Conservation (phyloP, 805 yeast genomes). For the Lachancea fermentati region DNA sequence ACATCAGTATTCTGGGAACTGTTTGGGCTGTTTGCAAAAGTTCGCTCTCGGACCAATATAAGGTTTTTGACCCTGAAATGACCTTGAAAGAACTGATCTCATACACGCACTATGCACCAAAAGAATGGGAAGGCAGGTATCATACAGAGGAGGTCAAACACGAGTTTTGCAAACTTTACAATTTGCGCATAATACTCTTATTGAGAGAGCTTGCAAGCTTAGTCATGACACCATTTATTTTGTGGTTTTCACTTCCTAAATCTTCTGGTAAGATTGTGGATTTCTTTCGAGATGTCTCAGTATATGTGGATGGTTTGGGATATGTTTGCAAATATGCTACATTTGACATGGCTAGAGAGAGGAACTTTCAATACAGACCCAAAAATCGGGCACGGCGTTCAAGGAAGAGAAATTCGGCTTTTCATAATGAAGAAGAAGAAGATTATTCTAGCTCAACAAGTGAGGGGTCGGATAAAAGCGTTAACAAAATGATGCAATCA, state of each 20-base stretch:
- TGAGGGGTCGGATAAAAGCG: conserved; percentile 39
- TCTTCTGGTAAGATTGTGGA: conserved; percentile 75
- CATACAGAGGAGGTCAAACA: conserved; percentile 81
- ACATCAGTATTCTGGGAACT: conserved; percentile 83
- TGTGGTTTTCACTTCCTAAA: conserved; percentile 77
- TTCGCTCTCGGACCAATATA: conserved; percentile 56
- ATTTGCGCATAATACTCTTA: conserved; percentile 64
- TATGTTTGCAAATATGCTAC: conserved; percentile 92
- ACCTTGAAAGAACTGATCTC: conserved; percentile 74
- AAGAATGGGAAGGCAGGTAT: conserved; percentile 75
- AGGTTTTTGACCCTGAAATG: conserved; percentile 89
- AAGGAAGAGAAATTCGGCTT: conserved; percentile 8
- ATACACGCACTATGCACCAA: conserved; percentile 87
- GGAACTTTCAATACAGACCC: conserved; percentile 8
- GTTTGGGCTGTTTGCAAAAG: conserved; percentile 78
- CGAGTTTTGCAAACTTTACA: conserved; percentile 76
- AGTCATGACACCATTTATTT: conserved; percentile 79
- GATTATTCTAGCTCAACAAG: conserved; percentile 12
- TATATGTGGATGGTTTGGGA: conserved; percentile 92
- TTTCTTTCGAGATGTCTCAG: conserved; percentile 82
- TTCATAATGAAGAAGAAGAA: conserved; percentile 12
- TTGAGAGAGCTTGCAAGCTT: conserved; percentile 77
- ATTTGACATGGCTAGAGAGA: conserved; percentile 46
- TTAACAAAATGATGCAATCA: conserved; percentile 88
- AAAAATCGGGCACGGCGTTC: conserved; percentile 6